A percentile compares a stretch with the other conserved stretches of the same genome.
Conservation (phyloP, 768 basidiomycete species). For the Rhodosporidiobolus odoratus region DNA sequence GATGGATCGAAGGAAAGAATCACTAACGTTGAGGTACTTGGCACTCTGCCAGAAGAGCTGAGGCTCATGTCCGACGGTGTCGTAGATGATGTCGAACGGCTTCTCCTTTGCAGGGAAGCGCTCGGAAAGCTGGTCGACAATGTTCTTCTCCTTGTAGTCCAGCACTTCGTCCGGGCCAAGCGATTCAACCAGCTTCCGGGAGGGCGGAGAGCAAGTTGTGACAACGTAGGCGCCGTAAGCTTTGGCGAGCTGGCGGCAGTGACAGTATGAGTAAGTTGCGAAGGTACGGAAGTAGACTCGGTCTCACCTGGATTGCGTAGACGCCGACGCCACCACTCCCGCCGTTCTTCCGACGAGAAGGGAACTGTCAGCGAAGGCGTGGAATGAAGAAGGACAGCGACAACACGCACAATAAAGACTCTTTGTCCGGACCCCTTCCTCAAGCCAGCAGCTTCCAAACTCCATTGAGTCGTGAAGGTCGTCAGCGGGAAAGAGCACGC, state of each 20-base stretch:
- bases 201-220: slow-evolving; percentile 29
- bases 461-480: slow-evolving; percentile 56
- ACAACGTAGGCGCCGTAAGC: slow-evolving; percentile 29
- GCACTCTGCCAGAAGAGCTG: slow-evolving; percentile 53
- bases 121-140: slow-evolving; percentile 4
- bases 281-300: neutral
- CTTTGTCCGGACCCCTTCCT: slow-evolving; percentile 11
- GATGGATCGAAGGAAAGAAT: neutral
- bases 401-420: slow-evolving; percentile 31
- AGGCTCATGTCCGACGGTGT: slow-evolving; percentile 47
- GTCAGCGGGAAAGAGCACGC: slow-evolving; percentile 61
- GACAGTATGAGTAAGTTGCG: neutral
- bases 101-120: slow-evolving; percentile 26
- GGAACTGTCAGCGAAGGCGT: too few species aligned
- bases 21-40: slow-evolving; percentile 52
- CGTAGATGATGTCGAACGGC: slow-evolving; percentile 57
- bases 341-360: too few species aligned
- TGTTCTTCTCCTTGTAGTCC: slow-evolving; percentile 25
- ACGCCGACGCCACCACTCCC: slow-evolving; percentile 24
- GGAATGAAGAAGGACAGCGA: too few species aligned
- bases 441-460: slow-evolving; percentile 46
- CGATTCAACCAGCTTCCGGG: slow-evolving; percentile 13
- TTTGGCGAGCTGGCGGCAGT: slow-evolving; percentile 18
- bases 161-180: slow-evolving; percentile 13
- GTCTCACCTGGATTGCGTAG: slow-evolving; percentile 19